Conservation (phyloP, 2,329 filamentous ascomycete genomes). For the Beauveria caledonica region DNA sequence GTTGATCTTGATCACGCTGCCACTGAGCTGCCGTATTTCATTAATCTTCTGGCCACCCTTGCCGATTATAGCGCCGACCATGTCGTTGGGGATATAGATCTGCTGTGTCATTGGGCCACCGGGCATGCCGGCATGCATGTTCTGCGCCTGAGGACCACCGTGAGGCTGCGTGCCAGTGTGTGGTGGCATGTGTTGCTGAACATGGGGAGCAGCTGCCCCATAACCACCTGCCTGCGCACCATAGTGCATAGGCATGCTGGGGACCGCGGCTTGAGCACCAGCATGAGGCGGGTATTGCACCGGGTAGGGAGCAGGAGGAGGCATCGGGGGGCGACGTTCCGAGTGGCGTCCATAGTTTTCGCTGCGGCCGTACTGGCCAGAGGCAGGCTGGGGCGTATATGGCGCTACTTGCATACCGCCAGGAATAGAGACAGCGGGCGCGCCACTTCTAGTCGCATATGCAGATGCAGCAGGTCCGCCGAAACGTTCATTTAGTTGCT, state of each 20-base stretch:
- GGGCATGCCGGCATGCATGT: slow-evolving; percentile 57
- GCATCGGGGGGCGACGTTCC: slow-evolving; percentile 66
- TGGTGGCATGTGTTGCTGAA: slow-evolving; percentile 63
- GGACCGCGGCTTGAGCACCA: slow-evolving; percentile 45
- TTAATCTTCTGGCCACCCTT: slow-evolving; percentile 99
- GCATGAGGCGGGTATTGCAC: slow-evolving; percentile 63
- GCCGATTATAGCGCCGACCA: slow-evolving; percentile 98
- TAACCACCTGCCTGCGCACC: slow-evolving; percentile 68
- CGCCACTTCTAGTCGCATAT: slow-evolving; percentile 90
- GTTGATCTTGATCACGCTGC: slow-evolving; percentile 99
- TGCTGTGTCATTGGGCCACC: slow-evolving; percentile 79
- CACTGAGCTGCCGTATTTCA: slow-evolving; percentile 92
- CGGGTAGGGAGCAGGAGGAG: slow-evolving; percentile 56
- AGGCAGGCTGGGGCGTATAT: slow-evolving; percentile 86
- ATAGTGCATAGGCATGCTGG: slow-evolving; percentile 69
- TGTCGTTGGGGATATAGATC: slow-evolving; percentile 98
- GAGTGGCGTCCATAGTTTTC: slow-evolving; percentile 74
- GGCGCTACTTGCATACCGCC: slow-evolving; percentile 99
- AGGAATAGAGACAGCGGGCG: slow-evolving; percentile 85
- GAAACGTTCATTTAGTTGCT: slow-evolving; percentile 94
- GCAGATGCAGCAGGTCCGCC: slow-evolving; percentile 94
- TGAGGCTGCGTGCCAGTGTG: slow-evolving; percentile 46
- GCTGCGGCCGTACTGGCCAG: slow-evolving; percentile 84
- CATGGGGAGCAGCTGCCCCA: slow-evolving; percentile 65
- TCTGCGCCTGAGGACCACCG: slow-evolving; percentile 62